Conservation (phyloP, 768 basidiomycete genomes). For the Suillus hirtellus region DNA sequence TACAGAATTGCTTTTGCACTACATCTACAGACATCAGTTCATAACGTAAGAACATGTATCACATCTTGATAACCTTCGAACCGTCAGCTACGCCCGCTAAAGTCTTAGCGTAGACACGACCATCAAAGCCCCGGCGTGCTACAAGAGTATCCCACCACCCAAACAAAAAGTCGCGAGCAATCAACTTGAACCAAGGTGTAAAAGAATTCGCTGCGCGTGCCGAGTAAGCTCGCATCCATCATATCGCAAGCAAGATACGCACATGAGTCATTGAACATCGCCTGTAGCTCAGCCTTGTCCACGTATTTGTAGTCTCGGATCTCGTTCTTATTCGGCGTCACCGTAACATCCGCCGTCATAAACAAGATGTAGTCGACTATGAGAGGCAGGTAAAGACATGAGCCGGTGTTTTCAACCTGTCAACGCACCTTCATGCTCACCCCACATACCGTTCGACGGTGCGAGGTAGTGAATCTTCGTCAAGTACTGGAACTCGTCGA, state of each 20-base stretch:
- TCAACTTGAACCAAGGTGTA: slow-evolving; percentile 99
- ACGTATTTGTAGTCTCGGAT: slow-evolving; percentile 92
- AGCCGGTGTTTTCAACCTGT: too few relatives aligned
- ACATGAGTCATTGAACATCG: slow-evolving; percentile 87
- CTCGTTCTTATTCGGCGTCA: slow-evolving; percentile 84
- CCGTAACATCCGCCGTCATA: slow-evolving; percentile 83
- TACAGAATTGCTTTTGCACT: too few relatives aligned
- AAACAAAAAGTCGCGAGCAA: slow-evolving; percentile 94
- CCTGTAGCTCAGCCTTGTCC: slow-evolving; percentile 82
- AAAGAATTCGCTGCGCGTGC: slow-evolving; percentile 70
- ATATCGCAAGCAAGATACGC: slow-evolving; percentile 24
- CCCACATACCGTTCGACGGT: slow-evolving; percentile 90
- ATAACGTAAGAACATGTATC: too few relatives aligned
- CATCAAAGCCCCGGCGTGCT: slow-evolving; percentile 54
- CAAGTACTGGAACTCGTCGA: slow-evolving; percentile 89
- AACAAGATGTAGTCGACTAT: slow-evolving; percentile 98
- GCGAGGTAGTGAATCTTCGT: slow-evolving; percentile 98
- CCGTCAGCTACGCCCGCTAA: slow-evolving; percentile 66
- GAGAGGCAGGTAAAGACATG: slow-evolving; percentile 12
- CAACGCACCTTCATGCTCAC: slow-evolving; percentile 90
- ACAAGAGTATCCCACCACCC: slow-evolving; percentile 97
- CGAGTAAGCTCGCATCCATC: slow-evolving; percentile 2
- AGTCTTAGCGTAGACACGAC: slow-evolving; percentile 52
- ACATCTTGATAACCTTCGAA: slow-evolving; percentile 68
- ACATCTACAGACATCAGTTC: too few relatives aligned